phyloP scores from a whole-genome alignment of 495 filamentous ascomycete genomes.

The Chaetomium cochliodes region DNA sequence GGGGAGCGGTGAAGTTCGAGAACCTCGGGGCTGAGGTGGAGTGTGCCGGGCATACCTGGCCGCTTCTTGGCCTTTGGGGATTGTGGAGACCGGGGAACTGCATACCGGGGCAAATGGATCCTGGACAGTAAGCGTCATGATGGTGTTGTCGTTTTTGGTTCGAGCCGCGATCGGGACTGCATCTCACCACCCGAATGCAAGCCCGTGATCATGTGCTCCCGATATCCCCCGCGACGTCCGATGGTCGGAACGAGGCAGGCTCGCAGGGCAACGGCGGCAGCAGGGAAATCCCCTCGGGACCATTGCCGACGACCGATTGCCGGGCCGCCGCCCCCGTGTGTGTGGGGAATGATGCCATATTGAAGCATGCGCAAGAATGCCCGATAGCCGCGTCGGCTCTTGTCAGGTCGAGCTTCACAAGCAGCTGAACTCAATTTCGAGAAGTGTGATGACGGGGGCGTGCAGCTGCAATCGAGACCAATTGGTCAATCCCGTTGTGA shows the following conservation, averaged over 20 bases:
- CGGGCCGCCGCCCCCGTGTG: conserved; percentile 14
- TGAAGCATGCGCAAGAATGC: conserved; percentile 17
- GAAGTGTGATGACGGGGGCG: not conserved
- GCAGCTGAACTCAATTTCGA: not conserved
- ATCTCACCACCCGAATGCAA: not conserved
- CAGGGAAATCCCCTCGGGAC: not conserved
- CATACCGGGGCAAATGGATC: not conserved
- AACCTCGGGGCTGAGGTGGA: conserved; percentile 12
- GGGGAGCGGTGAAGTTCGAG: conserved; percentile 18
- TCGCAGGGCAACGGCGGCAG: not conserved
- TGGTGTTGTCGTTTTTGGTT: not conserved
- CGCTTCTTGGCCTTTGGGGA: conserved; percentile 8
- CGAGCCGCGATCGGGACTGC: not conserved
- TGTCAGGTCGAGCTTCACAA: conserved; percentile 9
- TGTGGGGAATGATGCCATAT: conserved; percentile 11
- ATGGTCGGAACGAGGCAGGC: conserved; percentile 19
- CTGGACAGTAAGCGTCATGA: not conserved
- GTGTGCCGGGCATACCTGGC: not conserved
- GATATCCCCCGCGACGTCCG: conserved; percentile 16
- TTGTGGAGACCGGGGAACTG: conserved; percentile 22
- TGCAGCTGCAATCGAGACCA: not conserved
- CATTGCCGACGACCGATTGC: conserved; percentile 18
- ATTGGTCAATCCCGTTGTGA: not conserved
- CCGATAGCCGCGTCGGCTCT: not conserved
- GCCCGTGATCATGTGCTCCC: conserved; percentile 13